phyloP scores from a whole-genome alignment of 192 early-diverging fungal species.

The Umbelopsis isabellina region DNA sequence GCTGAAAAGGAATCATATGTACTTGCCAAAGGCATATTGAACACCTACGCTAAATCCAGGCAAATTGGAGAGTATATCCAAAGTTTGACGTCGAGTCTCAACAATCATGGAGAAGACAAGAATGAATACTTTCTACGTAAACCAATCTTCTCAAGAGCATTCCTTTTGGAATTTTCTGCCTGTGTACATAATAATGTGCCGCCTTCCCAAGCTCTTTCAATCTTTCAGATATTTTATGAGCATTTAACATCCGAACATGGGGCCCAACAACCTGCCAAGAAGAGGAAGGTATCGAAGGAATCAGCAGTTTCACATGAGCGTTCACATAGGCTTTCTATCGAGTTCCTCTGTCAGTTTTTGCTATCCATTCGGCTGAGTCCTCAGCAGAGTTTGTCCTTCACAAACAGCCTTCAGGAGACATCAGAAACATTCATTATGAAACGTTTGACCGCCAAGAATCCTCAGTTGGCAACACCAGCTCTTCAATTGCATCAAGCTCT shows the following conservation, averaged over 20 bases:
- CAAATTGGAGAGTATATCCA: constrained; percentile 38
- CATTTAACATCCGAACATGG: background rate
- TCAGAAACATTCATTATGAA: background rate
- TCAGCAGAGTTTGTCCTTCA: background rate
- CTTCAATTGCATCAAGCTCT: constrained; percentile 35
- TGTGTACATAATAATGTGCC: constrained; percentile 31
- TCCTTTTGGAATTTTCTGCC: constrained; percentile 32
- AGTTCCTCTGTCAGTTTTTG: constrained; percentile 7
- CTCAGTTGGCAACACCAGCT: constrained; percentile 24
- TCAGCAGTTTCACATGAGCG: too few relatives aligned
- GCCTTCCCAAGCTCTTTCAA: constrained; percentile 23
- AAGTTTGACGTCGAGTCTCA: constrained; percentile 19
- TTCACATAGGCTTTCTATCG: background rate
- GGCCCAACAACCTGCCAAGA: background rate
- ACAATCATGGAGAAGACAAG: constrained; percentile 5
- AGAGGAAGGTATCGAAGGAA: background rate
- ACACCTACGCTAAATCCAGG: constrained; percentile 30
- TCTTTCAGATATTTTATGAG: constrained; percentile 29
- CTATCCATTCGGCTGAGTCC: background rate
- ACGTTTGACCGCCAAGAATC: background rate
- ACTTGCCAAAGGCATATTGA: constrained; percentile 25
- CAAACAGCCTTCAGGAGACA: background rate
- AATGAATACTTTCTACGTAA: constrained; percentile 17
- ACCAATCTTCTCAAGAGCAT: constrained; percentile 30
- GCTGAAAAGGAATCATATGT: constrained; percentile 16